phyloP scores from a whole-genome alignment of 805 yeast species.

The Ogataea trehalophila region DNA sequence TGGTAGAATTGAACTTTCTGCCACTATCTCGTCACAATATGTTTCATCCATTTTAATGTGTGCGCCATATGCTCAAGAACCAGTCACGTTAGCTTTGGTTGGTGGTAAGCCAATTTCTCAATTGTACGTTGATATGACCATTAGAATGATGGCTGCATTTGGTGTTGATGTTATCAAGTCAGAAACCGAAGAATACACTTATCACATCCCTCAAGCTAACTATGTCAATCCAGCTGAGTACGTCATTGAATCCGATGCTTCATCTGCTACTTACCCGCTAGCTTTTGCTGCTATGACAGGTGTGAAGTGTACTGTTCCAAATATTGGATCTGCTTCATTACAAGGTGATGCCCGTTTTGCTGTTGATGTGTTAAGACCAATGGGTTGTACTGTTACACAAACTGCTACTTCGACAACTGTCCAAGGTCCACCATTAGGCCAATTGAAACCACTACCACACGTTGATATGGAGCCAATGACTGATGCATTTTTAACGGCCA shows the following conservation, averaged over 20 bases:
- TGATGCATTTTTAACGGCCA: conserved; percentile 94
- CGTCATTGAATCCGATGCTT: conserved; percentile 93
- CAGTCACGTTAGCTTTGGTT: conserved; percentile 80
- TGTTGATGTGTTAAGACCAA: conserved; percentile 82
- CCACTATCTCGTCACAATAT: conserved; percentile 95
- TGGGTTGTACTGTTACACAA: conserved; percentile 91
- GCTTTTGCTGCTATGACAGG: conserved; percentile 98
- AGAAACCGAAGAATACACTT: conserved; percentile 70
- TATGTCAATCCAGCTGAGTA: conserved; percentile 81
- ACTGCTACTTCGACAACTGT: conserved; percentile 86
- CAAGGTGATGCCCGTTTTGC: conserved; percentile 99
- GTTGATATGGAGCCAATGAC: conserved; percentile 99
- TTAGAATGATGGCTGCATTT: conserved; percentile 87
- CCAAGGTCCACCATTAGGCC: conserved; percentile 74
- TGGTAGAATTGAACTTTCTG: conserved; percentile 89
- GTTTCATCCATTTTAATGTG: conserved; percentile 95
- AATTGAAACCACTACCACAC: conserved; percentile 60
- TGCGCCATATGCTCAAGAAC: conserved; percentile 90
- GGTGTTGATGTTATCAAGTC: conserved; percentile 76
- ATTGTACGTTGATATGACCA: conserved; percentile 95
- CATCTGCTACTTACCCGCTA: conserved; percentile 95
- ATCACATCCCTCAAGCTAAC: conserved; percentile 80
- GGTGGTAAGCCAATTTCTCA: conserved; percentile 98
- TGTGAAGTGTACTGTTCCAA: conserved; percentile 86
- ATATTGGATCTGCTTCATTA: conserved; percentile 83